These are phyloP conservation scores for Zangia roseola DNA, from an alignment of 768 basidiomycete genomes.

Conservation along the genomic window DNA sequence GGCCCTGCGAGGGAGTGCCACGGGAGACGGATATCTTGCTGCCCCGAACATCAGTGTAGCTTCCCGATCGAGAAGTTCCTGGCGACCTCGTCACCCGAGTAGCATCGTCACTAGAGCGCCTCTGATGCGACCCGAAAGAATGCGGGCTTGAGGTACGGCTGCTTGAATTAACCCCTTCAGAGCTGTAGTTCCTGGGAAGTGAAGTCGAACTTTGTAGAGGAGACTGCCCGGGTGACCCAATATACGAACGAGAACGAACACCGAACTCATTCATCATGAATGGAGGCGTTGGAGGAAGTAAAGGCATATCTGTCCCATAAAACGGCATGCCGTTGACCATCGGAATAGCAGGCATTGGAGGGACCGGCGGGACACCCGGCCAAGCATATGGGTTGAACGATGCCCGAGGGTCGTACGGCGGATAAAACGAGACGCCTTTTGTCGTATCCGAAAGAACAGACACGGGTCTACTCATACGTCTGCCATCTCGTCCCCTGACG, in stretches of 20 bases:
- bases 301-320: slow-evolving; percentile 59
- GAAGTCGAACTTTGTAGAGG: slow-evolving; percentile 21
- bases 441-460: slow-evolving; percentile 38
- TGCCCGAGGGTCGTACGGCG: slow-evolving; percentile 26
- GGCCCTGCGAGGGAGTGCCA: slow-evolving; percentile 6
- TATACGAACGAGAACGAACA: slow-evolving; percentile 37
- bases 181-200: slow-evolving; percentile 25
- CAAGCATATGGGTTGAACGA: slow-evolving; percentile 32
- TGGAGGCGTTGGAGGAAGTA: slow-evolving; percentile 70
- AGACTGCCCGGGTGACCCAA: slow-evolving; percentile 31
- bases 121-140: slow-evolving; percentile 25
- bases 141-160: slow-evolving; percentile 19
- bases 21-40: slow-evolving; percentile 10
- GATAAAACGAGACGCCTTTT: slow-evolving; percentile 27
- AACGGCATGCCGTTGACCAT: slow-evolving; percentile 39
- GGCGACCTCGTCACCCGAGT: slow-evolving; percentile 9
- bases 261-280: slow-evolving; percentile 68
- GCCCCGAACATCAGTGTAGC: slow-evolving; percentile 15
- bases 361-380: slow-evolving; percentile 35
- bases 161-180: slow-evolving; percentile 18
- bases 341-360: slow-evolving; percentile 34
- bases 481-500: slow-evolving; percentile 40
- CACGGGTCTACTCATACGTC: slow-evolving; percentile 38
- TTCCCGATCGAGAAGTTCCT: slow-evolving; percentile 14
- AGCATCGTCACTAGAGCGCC: slow-evolving; percentile 33